A percentile compares a stretch with the other conserved stretches of the same genome.
These are phyloP conservation scores for Ramaria sp. DNA, from an alignment of 768 basidiomycete species.

Conservation along the genomic window DNA sequence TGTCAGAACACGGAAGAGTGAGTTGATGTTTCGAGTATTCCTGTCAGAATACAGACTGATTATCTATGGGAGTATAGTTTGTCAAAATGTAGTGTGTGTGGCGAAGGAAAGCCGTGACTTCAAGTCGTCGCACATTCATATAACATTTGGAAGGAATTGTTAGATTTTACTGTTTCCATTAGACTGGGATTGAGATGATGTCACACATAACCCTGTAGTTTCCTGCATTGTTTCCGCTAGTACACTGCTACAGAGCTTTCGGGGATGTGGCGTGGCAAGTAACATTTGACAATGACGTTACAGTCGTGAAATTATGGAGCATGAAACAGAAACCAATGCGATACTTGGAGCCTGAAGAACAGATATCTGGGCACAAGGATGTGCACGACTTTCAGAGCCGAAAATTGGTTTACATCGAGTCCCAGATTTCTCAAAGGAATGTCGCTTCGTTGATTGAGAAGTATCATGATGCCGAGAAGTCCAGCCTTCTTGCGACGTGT, in stretches of 20 bases:
- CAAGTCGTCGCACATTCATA: neutral
- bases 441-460: too few relatives aligned
- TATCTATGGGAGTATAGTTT: neutral
- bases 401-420: too few relatives aligned
- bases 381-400: too few relatives aligned
- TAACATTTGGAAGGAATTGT: too few relatives aligned
- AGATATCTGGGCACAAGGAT: neutral
- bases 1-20: too few relatives aligned
- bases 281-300: neutral
- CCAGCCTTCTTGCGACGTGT: conserved; percentile 58
- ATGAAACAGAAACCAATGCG: too few relatives aligned
- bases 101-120: conserved; percentile 1
- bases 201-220: neutral
- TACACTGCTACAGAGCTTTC: neutral
- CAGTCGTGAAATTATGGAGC: neutral
- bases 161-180: neutral
- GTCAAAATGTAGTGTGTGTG: conserved; percentile 11
- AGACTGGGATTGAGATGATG: neutral
- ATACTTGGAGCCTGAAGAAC: neutral
- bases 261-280: neutral
- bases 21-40: too few relatives aligned
- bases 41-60: too few relatives aligned
- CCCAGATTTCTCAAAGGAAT: too few relatives aligned
- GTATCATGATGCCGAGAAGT: conserved; percentile 36
- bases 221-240: neutral